Evolutionary conservation across 371 early-diverging fungal species (phyloP), one percentile per base, ranked within the genome.

Genomic region (Mortierella sp.): DNA sequence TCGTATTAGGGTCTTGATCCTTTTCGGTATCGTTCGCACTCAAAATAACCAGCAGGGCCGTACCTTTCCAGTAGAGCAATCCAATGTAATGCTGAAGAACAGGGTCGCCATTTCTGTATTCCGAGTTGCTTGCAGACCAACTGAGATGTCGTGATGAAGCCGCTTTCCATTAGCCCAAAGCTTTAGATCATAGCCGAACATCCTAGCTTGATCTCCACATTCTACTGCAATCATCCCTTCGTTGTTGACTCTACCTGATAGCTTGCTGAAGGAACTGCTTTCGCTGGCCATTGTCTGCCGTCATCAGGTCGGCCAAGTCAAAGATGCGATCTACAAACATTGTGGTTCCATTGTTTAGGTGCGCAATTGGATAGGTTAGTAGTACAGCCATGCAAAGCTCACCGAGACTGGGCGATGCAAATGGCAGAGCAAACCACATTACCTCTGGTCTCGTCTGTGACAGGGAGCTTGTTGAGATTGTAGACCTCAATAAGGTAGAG

Each of bases 61-160:
- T 79, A 85, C 87, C 91, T 59, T 85, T 80, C 70, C 84, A 87
- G 71, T 84, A 86, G 54, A 92, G 81, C 34, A 91, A 83, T 6
- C 94, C 97, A 30, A 94, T 81, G 56, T 89, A 91, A 64, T 96
- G 94, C 62, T 96, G 95, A 42, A 96, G 82, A 61, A 86, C 89
- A 27, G 90, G 86, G 68, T 96, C 96, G 14, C 95, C 96, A 12
- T 86, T 85, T 30, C 84, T 82, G 70, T 78, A 83, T 6, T 85
- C 83, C 43, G 89, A 84, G 42, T 82, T 48, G 58, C 81, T 86
- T 56, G 84, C 82, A 18, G 93, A 84, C 94, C 94, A 94, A 59
- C 91, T 89, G 66, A 7, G 26, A 24, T 23, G 34, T 19, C 1
- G 18, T 34, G 7, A 19, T n/a, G 42, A 28, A n/a, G n/a, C n/a